Evolutionary conservation across 2,329 filamentous ascomycete species (phyloP).

Genomic region (Colletotrichum sansevieriae): DNA sequence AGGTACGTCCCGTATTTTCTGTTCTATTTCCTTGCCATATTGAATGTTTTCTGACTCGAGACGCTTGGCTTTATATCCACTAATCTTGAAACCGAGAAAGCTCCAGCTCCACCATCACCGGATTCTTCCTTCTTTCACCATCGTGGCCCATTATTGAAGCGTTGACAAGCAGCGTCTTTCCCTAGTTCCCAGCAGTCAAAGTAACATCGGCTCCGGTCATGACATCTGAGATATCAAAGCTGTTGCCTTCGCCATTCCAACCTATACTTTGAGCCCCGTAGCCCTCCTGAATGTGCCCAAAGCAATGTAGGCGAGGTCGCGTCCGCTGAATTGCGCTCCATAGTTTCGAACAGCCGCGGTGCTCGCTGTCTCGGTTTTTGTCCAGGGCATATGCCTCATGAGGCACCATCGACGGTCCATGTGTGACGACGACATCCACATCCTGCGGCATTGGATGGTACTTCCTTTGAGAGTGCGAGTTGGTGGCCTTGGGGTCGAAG

Average conservation of each 20-base stretch:
- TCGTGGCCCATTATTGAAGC: not conserved
- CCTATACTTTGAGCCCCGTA: not conserved
- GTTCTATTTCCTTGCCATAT: too few relatives aligned
- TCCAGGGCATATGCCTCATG: not conserved
- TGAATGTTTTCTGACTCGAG: too few relatives aligned
- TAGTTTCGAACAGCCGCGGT: too few relatives aligned
- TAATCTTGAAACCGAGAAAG: not conserved
- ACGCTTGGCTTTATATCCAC: too few relatives aligned
- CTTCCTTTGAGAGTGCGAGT: not conserved
- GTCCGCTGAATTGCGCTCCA: not conserved
- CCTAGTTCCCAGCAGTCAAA: not conserved
- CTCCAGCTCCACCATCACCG: not conserved
- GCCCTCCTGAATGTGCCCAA: conserved; percentile 13
- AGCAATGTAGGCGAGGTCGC: conserved; percentile 5
- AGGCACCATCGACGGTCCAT: conserved; percentile 1
- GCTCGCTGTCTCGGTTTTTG: too few relatives aligned
- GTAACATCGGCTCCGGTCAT: not conserved
- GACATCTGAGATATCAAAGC: not conserved
- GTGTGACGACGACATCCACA: conserved; percentile 12
- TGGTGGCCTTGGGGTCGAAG: not conserved
- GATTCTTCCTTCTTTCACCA: not conserved
- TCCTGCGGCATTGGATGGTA: not conserved
- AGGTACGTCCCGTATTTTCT: too few relatives aligned
- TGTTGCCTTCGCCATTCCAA: not conserved
- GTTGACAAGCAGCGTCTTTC: not conserved